Base-by-base conservation (phyloP, 179 eudicot species). In the Spergularia azorica region DNA sequence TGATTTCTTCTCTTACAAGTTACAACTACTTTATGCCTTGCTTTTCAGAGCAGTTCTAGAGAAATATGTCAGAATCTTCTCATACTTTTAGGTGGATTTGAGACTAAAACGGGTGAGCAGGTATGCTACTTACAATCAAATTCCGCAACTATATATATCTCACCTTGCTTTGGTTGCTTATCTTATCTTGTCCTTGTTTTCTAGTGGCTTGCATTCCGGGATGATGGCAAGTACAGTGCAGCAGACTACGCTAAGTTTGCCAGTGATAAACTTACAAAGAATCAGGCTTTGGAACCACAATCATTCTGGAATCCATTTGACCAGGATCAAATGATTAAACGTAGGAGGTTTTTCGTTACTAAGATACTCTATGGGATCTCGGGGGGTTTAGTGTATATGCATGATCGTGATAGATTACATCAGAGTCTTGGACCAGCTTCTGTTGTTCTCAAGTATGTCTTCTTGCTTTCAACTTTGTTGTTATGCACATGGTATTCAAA, bases 341-440 rank as follows among this genome's bases (percentile, higher is more conserved):
- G 94, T 32, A 88, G 89, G 84, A 89, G 92, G 80, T 85, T 60
- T 80, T 95, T 81, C 63, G 77, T 95, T 73, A 73, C 84, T 57
- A 93, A 80, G 86, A 85, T 95, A 81, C 89, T 95, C 77, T 88
- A 91, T 16, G 94, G 94, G 74, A 85, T 88, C 58, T 79, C 89
- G 48, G 79, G 81, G 57, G 99, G 97, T 67, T 88, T 95, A 36
- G 94, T 86, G 17, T 95, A 86, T 89, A 95, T 95, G 99, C 97
- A 95, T 84, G 93, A 85, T 78, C 87, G 73, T 82, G 95, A 95
- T 38, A 86, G 93, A 81, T 84, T 95, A 82, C 99, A 95, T 81
- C 99, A 95, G 82, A 95, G 99, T 86, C 94, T 95, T 74, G 99
- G 99, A 79, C 99, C 99, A 78, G 87, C 97, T 77, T 95, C 99